Evolutionary conservation across 305 asterid species (phyloP).

Genomic region (Solanum hybrid): DNA sequence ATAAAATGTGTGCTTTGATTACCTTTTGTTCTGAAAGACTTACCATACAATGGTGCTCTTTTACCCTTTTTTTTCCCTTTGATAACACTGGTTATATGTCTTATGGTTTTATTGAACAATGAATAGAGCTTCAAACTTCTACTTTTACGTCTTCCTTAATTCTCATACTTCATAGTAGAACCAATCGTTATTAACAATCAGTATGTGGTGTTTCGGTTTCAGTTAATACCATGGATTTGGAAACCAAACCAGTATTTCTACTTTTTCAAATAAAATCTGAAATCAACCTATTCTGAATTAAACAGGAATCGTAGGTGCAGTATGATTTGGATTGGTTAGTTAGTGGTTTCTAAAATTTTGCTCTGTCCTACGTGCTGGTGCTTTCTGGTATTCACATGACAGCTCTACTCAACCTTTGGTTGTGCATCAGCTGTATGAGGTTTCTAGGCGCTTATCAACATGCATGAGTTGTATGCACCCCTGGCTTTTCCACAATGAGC

Average conservation of each 20-base stretch:
- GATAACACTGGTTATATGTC: not conserved
- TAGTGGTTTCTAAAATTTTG: not conserved
- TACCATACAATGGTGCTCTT: not conserved
- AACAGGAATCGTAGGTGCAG: not conserved
- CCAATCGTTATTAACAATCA: not conserved
- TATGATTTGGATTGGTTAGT: not conserved
- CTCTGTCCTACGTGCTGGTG: not conserved
- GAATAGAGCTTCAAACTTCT: not conserved
- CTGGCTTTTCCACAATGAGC: not conserved
- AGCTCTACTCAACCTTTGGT: not conserved
- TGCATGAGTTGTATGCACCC: not conserved
- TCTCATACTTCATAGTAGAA: not conserved
- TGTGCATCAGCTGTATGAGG: not conserved
- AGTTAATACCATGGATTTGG: not conserved
- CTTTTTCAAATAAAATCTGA: not conserved
- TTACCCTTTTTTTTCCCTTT: not conserved
- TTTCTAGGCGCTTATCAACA: not conserved
- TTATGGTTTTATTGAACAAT: not conserved
- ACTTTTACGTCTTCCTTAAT: not conserved
- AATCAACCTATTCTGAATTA: not conserved
- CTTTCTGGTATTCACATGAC: not conserved
- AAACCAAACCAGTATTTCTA: not conserved
- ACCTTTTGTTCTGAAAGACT: not conserved
- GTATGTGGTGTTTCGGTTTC: not conserved
- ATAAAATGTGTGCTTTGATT: too few relatives aligned